These are phyloP conservation scores for Cladorrhinum samala DNA, from an alignment of 495 filamentous ascomycete species.

Conservation along the genomic window DNA sequence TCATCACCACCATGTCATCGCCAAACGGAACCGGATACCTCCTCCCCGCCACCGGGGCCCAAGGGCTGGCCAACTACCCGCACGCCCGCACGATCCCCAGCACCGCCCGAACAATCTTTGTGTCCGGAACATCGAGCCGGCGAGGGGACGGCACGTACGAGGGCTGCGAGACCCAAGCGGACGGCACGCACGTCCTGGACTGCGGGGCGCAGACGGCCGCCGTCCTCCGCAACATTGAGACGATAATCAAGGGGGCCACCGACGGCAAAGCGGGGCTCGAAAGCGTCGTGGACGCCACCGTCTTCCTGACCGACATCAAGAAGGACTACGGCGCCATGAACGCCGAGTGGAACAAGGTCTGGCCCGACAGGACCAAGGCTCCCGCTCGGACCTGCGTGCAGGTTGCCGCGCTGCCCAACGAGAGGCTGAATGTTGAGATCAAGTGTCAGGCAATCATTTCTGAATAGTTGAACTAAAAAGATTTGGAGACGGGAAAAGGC, in stretches of 20 bases:
- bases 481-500: too few species aligned
- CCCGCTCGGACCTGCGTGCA: constrained; percentile 25
- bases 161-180: constrained; percentile 15
- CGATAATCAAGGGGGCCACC: constrained; percentile 19
- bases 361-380: constrained; percentile 21
- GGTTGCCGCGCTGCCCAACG: constrained; percentile 21
- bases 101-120: constrained; percentile 19
- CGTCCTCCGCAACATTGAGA: constrained; percentile 24
- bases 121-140: constrained; percentile 24
- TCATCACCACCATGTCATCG: constrained; percentile 3
- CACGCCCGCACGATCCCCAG: constrained; percentile 23
- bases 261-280: constrained; percentile 14
- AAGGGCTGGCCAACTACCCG: constrained; percentile 26
- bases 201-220: constrained; percentile 23
- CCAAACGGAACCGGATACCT: constrained; percentile 21
- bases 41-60: constrained; percentile 15
- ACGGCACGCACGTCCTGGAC: constrained; percentile 15
- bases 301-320: constrained; percentile 21
- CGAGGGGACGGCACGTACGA: constrained; percentile 21
- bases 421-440: constrained; percentile 25
- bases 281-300: constrained; percentile 24
- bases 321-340: constrained; percentile 25
- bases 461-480: background rate
- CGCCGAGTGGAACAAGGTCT: constrained; percentile 26
- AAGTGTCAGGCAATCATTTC: constrained; percentile 22